phyloP scores from a whole-genome alignment of 768 basidiomycete genomes.

The Gloeopeniophorella convolvens region DNA sequence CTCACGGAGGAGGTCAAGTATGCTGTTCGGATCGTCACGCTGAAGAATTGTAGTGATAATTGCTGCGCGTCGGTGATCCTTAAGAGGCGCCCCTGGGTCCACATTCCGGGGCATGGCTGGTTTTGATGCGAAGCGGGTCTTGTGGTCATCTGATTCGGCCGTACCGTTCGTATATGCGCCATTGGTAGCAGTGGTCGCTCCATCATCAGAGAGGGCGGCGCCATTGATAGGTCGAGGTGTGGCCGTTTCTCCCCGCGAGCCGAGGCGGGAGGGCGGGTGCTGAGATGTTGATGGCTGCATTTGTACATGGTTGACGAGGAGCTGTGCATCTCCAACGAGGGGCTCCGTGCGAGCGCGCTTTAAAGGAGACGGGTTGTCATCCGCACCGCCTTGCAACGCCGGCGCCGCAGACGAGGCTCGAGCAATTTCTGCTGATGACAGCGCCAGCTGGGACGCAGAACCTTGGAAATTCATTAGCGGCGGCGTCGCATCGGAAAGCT shows the following conservation, averaged over 20 bases:
- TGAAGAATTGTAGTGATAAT: conserved; percentile 62
- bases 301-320: not conserved
- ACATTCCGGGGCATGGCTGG: conserved; percentile 45
- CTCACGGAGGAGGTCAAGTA: conserved; percentile 63
- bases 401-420: conserved; percentile 47
- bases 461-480: conserved; percentile 22
- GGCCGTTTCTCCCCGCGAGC: conserved; percentile 25
- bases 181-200: conserved; percentile 35
- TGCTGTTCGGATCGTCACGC: conserved; percentile 56
- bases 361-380: conserved; percentile 60
- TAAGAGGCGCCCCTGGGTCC: conserved; percentile 44
- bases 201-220: conserved; percentile 25
- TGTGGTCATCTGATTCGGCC: conserved; percentile 39
- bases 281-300: conserved; percentile 26
- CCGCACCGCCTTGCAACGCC: conserved; percentile 38
- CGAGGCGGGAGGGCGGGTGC: conserved; percentile 22
- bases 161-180: conserved; percentile 37
- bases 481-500: conserved; percentile 11
- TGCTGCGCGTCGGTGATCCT: conserved; percentile 50
- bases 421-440: conserved; percentile 35
- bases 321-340: conserved; percentile 10
- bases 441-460: conserved; percentile 15
- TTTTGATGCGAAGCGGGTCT: conserved; percentile 63
- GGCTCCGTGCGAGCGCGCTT: conserved; percentile 64
- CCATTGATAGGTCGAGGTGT: conserved; percentile 18